These are phyloP conservation scores for Barnettozyma californica DNA, from an alignment of 805 yeast species.

Conservation along the genomic window DNA sequence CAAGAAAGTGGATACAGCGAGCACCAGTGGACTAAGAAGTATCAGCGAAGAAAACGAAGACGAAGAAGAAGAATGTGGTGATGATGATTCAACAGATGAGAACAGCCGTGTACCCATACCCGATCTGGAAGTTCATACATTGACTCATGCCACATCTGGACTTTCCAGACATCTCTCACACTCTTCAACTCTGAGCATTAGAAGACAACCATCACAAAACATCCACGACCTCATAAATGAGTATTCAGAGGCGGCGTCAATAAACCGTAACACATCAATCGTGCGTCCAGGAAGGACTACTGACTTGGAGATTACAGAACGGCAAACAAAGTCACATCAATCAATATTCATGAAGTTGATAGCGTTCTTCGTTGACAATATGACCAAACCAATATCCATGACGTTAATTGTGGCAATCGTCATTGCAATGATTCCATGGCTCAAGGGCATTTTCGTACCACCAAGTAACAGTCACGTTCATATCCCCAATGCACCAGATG, in stretches of 20 bases:
- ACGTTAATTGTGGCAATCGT: constrained; percentile 60
- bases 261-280: constrained; percentile 12
- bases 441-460: constrained; percentile 63
- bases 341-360: constrained; percentile 8
- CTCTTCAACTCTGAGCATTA: constrained; percentile 4
- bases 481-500: constrained; percentile 78
- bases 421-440: constrained; percentile 84
- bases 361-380: constrained; percentile 42
- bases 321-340: neutral
- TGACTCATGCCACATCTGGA: constrained; percentile 1
- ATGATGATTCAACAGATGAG: neutral
- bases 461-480: constrained; percentile 30
- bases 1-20: neutral
- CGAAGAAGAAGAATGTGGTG: constrained; percentile 4
- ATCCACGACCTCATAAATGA: constrained; percentile 44
- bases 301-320: constrained; percentile 14
- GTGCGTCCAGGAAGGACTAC: constrained; percentile 19
- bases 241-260: constrained; percentile 29
- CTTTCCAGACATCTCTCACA: constrained; percentile 4
- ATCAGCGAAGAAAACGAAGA: neutral
- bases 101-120: neutral
- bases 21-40: neutral
- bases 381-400: constrained; percentile 67
- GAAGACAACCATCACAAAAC: constrained; percentile 13
- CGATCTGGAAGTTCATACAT: constrained; percentile 4